Evolutionary conservation across 2,329 filamentous ascomycete species (phyloP).

Genomic region (Talaromyces islandicus): DNA sequence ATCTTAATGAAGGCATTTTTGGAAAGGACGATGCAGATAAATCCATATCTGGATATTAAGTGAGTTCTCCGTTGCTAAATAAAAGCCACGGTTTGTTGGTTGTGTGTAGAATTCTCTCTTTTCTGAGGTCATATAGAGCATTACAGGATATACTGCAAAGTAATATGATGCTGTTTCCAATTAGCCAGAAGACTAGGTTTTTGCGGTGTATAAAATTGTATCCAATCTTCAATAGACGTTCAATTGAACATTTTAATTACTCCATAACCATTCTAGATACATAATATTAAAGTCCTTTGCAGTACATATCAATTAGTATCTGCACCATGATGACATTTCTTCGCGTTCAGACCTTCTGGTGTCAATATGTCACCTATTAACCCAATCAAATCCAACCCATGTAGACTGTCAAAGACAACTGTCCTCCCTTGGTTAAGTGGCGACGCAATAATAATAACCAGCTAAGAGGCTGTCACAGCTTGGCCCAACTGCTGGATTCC

Average conservation of each 20-base stretch:
- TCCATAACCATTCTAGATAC: background rate
- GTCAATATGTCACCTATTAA: background rate
- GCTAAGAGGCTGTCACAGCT: slow-evolving; percentile 15
- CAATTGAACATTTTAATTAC: background rate
- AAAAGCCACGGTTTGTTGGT: background rate
- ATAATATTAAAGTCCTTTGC: background rate
- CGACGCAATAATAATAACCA: slow-evolving; percentile 20
- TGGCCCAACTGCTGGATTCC: slow-evolving; percentile 18
- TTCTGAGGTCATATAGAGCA: background rate
- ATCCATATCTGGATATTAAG: slow-evolving; percentile 32
- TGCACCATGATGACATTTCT: background rate
- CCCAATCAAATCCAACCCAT: background rate
- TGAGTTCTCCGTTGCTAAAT: background rate
- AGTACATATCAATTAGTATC: background rate
- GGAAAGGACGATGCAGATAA: slow-evolving; percentile 37
- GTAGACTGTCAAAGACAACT: background rate
- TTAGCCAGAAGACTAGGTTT: no score
- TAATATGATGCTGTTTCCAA: no score
- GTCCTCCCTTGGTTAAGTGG: background rate
- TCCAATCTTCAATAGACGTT: background rate
- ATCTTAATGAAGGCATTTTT: slow-evolving; percentile 51
- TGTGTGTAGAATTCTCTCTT: background rate
- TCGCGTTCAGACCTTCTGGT: background rate
- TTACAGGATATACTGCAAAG: background rate
- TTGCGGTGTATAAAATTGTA: background rate